Evolutionary conservation across 2,329 filamentous ascomycete species (phyloP), one percentile per base, ranked within the genome.

Genomic region (Clonostachys rosea): DNA sequence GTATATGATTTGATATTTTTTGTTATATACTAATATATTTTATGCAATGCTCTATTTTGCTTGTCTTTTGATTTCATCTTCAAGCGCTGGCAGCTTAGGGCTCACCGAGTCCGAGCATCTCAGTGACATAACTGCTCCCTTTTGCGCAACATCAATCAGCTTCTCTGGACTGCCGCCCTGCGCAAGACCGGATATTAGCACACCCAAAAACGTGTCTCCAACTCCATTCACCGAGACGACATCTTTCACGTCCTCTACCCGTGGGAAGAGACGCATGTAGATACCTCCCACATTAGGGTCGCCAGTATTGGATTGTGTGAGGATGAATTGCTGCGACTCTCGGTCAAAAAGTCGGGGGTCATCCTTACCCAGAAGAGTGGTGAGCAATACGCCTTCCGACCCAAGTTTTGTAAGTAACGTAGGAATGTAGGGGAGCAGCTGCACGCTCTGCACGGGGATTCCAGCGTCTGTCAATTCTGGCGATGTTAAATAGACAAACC

Each of bases 141-240:
- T 78, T 69, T 97, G 94, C 33, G 91, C 92, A 35, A 94, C 67
- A 48, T 83, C 74, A n/a, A 99, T 73, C 47, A 94, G 64, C 42
- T 85, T 76, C 58, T 83, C 67, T 49, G 79, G 61, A 50, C 68
- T 68, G 4, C 74, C 76, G 1, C 77, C 77, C 57, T 75, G 79
- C 0, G 84, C 83, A 54, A 97, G 63, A 0, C 88, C 89, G 2
- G 90, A 86, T n/a, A 96, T 72, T 47, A 96, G 56, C 13, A 91
- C 86, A 0, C 92, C 94, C 9, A 95, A 73, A 63, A 97, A 91
- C 0, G 94, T 96, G 66, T 99, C 94, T 0, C 94, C 94, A 3
- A 90, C 91, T 1, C 92, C 94, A 62, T 97, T 97, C 10, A 97
- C 92, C 42, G 90, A 96, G 2, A 92, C 83, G 2, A 95, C 75